Evolutionary conservation across 306 rosid genomes (phyloP).

Genomic region (Prosopis cineraria): DNA sequence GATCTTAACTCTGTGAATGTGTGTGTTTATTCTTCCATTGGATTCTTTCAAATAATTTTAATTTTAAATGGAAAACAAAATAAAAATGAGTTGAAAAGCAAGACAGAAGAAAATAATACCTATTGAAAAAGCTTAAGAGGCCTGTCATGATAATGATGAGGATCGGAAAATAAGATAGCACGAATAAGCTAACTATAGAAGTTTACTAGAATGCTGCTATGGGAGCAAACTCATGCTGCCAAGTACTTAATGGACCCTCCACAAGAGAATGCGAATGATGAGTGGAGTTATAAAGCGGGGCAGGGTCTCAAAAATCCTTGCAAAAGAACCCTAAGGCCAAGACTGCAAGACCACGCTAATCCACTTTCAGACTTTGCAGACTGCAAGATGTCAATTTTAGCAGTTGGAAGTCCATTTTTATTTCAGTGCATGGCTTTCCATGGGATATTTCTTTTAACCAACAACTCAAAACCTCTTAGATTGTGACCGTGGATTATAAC

Average conservation of each 20-base stretch:
- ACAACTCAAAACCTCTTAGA: not conserved
- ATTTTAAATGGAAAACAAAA: not conserved
- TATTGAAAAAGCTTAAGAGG: not conserved
- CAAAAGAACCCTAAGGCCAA: not conserved
- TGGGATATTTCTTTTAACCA: not conserved
- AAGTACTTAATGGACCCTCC: not conserved
- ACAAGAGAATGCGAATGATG: not conserved
- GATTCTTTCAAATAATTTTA: not conserved
- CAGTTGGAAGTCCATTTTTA: not conserved
- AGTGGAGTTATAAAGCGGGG: not conserved
- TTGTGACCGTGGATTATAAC: not conserved
- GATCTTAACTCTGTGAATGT: slow-evolving; percentile 33
- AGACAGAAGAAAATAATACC: not conserved
- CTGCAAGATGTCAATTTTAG: not conserved
- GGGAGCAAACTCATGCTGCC: not conserved
- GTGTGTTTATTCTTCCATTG: not conserved
- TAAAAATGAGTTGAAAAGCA: not conserved
- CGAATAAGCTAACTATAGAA: not conserved
- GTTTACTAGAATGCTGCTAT: slow-evolving; percentile 3
- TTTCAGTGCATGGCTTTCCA: not conserved
- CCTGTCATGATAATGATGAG: not conserved
- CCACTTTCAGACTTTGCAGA: not conserved
- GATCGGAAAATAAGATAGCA: not conserved
- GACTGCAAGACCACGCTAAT: not conserved
- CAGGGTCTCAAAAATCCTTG: not conserved